phyloP scores from a whole-genome alignment of 371 early-diverging fungal species.

The Gilbertella persicaria region DNA sequence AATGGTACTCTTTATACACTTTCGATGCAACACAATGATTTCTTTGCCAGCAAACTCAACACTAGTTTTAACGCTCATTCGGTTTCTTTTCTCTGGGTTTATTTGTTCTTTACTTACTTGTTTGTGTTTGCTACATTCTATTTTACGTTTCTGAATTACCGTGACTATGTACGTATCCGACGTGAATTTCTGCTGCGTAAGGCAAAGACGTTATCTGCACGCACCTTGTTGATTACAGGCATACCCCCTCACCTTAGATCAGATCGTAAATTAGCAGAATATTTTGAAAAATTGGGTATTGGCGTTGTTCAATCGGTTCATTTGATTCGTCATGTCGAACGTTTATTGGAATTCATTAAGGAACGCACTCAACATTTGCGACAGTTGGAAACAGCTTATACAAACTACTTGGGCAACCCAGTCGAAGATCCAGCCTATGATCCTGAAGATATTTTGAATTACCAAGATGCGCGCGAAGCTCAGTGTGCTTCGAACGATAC shows the following conservation, averaged over 20 bases:
- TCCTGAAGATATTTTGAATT: conserved; percentile 36
- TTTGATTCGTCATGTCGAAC: conserved; percentile 58
- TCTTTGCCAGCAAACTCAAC: conserved; percentile 2
- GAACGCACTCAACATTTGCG: conserved; percentile 47
- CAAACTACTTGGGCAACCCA: conserved; percentile 52
- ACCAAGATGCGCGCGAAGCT: conserved; percentile 26
- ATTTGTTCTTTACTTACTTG: conserved; percentile 62
- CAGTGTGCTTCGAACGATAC: conserved; percentile 2
- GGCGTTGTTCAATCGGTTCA: conserved; percentile 65
- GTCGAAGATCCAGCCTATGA: conserved; percentile 41
- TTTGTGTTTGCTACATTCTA: conserved; percentile 64
- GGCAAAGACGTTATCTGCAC: conserved; percentile 52
- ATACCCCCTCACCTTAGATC: conserved; percentile 57
- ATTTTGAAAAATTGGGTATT: conserved; percentile 57
- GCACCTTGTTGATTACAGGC: conserved; percentile 63
- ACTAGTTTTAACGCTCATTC: conserved; percentile 19
- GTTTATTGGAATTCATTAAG: conserved; percentile 45
- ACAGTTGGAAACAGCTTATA: conserved; percentile 44
- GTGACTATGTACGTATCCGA: conserved; percentile 58
- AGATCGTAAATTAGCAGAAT: conserved; percentile 54
- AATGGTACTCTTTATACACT: conserved; percentile 7
- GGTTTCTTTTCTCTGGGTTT: conserved; percentile 52
- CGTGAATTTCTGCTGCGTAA: conserved; percentile 53
- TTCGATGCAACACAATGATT: conserved; percentile 4
- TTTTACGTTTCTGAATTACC: conserved; percentile 61